Conservation (phyloP, 1,139 yeast species). For the Geotrichum macrosporum region DNA sequence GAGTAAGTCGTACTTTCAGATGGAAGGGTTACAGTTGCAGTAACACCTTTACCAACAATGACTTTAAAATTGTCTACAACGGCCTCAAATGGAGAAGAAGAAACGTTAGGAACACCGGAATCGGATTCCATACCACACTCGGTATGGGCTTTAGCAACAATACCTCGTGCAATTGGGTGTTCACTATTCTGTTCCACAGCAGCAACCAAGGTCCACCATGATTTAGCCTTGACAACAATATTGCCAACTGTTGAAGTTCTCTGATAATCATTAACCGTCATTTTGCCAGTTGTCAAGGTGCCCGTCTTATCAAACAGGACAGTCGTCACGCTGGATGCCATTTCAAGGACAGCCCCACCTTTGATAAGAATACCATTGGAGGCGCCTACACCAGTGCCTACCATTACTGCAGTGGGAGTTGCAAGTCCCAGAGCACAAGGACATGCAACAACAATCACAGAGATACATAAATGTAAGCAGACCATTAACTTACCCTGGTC, state of each 20-base stretch:
- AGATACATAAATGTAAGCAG: conserved; percentile 77
- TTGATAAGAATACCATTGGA: conserved; percentile 82
- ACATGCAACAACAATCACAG: conserved; percentile 95
- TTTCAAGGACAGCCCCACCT: conserved; percentile 87
- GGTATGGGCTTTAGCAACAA: conserved; percentile 41
- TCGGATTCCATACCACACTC: conserved; percentile 23
- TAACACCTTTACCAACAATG: conserved; percentile 68
- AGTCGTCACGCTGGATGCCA: conserved; percentile 58
- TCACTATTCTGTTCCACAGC: conserved; percentile 68
- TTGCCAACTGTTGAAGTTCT: conserved; percentile 5
- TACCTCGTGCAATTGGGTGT: conserved; percentile 83
- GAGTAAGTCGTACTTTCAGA: conserved; percentile 27
- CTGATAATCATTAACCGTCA: conserved; percentile 48
- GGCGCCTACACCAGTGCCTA: conserved; percentile 96
- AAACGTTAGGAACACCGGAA: conserved; percentile 8
- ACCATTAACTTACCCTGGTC: conserved; percentile 58
- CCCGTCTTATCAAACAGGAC: conserved; percentile 95
- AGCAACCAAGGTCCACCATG: conserved; percentile 60
- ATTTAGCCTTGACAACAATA: conserved; percentile 23
- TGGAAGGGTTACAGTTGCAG: conserved; percentile 42
- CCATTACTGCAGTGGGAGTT: conserved; percentile 98
- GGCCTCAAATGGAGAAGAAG: conserved; percentile 39
- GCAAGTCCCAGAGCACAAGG: conserved; percentile 97
- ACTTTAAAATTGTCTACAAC: conserved; percentile 46
- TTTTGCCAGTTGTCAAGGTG: conserved; percentile 80